Conservation (phyloP, 495 filamentous ascomycete species). For the Penicillium goetzii region DNA sequence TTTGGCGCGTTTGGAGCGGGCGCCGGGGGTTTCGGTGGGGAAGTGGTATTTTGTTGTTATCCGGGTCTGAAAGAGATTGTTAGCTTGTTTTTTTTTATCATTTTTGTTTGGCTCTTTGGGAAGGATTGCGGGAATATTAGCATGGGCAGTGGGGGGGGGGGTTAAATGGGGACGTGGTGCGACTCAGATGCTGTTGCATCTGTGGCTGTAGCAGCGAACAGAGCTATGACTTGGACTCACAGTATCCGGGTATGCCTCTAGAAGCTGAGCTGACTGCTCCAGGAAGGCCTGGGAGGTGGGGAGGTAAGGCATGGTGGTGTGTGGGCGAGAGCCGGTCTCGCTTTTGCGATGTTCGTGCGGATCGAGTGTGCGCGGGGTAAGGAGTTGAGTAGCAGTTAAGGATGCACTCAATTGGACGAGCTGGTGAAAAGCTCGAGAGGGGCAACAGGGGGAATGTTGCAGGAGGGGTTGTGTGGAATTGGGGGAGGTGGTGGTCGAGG, state of each 20-base stretch:
- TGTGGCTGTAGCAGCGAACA: background rate
- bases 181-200: background rate
- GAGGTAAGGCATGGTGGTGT: slow-evolving; percentile 60
- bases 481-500: slow-evolving; percentile 1
- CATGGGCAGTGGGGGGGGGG: background rate
- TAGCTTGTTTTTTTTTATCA: slow-evolving; percentile 12
- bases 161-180: background rate
- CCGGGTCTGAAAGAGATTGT: slow-evolving; percentile 58
- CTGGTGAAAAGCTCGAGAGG: background rate
- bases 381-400: background rate
- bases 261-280: slow-evolving; percentile 62
- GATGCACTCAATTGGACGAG: background rate
- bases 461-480: slow-evolving; percentile 1
- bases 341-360: slow-evolving; percentile 9
- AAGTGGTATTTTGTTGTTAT: slow-evolving; percentile 87
- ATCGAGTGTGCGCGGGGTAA: background rate
- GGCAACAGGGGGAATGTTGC: background rate
- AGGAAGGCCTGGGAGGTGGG: slow-evolving; percentile 64
- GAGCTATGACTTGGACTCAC: slow-evolving; percentile 43
- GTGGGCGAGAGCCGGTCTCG: slow-evolving; percentile 27
- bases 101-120: slow-evolving; percentile 1
- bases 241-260: slow-evolving; percentile 65
- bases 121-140: background rate
- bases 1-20: slow-evolving; percentile 30
- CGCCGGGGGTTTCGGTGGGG: slow-evolving; percentile 47